Evolutionary conservation across 108 stramenopile genomes (phyloP), one percentile per base, ranked within the genome.

Genomic region (Cylindrotheca closterium): DNA sequence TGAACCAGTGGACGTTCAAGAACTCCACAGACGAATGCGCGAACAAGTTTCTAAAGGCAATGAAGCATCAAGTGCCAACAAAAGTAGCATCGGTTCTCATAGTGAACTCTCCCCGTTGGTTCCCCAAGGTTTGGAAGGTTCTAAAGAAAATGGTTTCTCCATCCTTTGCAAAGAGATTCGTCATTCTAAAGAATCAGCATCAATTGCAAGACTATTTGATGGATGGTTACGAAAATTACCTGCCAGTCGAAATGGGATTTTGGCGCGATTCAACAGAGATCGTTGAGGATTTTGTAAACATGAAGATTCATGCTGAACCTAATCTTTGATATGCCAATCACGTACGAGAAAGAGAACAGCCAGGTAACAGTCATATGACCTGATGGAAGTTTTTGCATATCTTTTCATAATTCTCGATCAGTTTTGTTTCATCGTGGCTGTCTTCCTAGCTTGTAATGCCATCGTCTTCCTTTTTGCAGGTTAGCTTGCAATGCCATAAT

Each of bases 61-160:
- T 84, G 37, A 77, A 84, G 55, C 31, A 65, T 0, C 33, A 52
- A 12, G 55, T 73, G 19, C 79, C 79, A 12, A 71, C 72, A 15
- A 58, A 71, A 0, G 83, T 84, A 17, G 26, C 47, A 4, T 37
- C 71, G 24, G 78, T 84, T 54, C 51, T 84, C 2, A 81, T 85
- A 49, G 77, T 85, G n/a, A 80, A 85, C 47, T 80, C 83, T 28
- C 83, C 83, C 0, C 28, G 30, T 12, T 85, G 79, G 78, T 85
- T 85, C 51, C 69, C 33, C 10, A 74, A 50, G 23, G 67, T 81
- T 30, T 78, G 81, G 77, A 56, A 23, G 2, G 72, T 79, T 7
- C 78, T 82, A 73, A 75, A 75, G 49, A 59, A 69, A 1, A 71
- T 82, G 73, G 62, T 82, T 30, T 57, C 73, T 2, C 24, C 50